Evolutionary conservation across 2,329 filamentous ascomycete species (phyloP).

Genomic region (Talaromyces rugulosus): DNA sequence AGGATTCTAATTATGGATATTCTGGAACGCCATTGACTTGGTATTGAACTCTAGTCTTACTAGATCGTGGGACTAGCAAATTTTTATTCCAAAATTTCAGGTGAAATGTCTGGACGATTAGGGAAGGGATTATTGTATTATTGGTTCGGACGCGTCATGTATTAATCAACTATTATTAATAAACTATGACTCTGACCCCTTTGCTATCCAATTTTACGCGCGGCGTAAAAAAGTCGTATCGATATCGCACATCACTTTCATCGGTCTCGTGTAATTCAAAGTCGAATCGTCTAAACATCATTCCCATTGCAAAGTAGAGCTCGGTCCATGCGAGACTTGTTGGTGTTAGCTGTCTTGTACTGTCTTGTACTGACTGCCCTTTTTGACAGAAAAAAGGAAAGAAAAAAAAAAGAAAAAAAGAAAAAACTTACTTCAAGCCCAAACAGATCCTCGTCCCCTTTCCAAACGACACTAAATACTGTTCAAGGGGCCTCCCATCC

Average conservation of each 20-base stretch:
- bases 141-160: neutral
- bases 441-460: slow-evolving; percentile 18
- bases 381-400: neutral
- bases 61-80: neutral
- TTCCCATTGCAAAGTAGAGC: slow-evolving; percentile 18
- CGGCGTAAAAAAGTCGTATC: slow-evolving; percentile 14
- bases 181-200: slow-evolving; percentile 20
- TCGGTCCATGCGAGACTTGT: slow-evolving; percentile 36
- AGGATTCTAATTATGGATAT: neutral
- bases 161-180: neutral
- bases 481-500: slow-evolving; percentile 16
- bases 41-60: neutral
- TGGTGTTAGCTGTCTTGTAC: neutral
- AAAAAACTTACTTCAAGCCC: slow-evolving; percentile 17
- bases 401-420: neutral
- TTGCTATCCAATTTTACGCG: slow-evolving; percentile 21
- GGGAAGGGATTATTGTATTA: neutral
- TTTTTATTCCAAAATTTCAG: neutral
- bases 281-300: slow-evolving; percentile 13
- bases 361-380: neutral
- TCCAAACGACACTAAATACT: slow-evolving; percentile 18
- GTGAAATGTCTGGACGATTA: neutral
- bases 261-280: slow-evolving; percentile 8
- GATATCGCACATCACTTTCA: slow-evolving; percentile 10
- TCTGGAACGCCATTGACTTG: neutral